These are phyloP conservation scores for Penicillium crustosum DNA, from an alignment of 2,329 filamentous ascomycete genomes.

Conservation along the genomic window DNA sequence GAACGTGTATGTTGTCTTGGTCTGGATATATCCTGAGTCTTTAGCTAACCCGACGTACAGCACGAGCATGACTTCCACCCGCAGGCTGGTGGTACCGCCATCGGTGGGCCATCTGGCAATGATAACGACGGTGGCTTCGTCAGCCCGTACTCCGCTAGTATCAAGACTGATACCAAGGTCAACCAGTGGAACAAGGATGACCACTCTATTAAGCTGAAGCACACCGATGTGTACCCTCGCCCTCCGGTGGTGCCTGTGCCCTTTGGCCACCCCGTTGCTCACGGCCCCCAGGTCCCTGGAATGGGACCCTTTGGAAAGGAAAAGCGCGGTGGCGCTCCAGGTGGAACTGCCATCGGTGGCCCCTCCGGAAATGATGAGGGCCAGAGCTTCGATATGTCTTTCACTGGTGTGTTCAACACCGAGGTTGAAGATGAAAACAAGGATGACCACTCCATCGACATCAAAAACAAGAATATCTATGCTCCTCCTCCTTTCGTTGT, in stretches of 20 bases:
- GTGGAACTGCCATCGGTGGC: slow-evolving; percentile 22
- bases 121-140: slow-evolving; percentile 19
- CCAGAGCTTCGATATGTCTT: slow-evolving; percentile 24
- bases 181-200: slow-evolving; percentile 23
- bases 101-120: slow-evolving; percentile 25
- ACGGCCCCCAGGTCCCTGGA: slow-evolving; percentile 8
- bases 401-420: slow-evolving; percentile 20
- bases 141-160: slow-evolving; percentile 10
- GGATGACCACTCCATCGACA: slow-evolving; percentile 22
- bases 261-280: background rate
- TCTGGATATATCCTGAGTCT: background rate
- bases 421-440: slow-evolving; percentile 18
- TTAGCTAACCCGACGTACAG: background rate
- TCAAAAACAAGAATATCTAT: slow-evolving; percentile 21
- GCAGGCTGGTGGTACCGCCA: slow-evolving; percentile 10
- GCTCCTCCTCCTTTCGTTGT: background rate
- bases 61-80: slow-evolving; percentile 11
- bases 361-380: slow-evolving; percentile 27
- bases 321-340: slow-evolving; percentile 16
- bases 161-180: slow-evolving; percentile 17
- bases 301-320: slow-evolving; percentile 18
- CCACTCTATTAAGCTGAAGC: slow-evolving; percentile 23
- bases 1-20: slow-evolving; percentile 14
- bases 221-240: slow-evolving; percentile 16
- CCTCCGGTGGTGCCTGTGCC: background rate